Evolutionary conservation across 345 rosid species (phyloP).

Genomic region (Lepidium sativum): DNA sequence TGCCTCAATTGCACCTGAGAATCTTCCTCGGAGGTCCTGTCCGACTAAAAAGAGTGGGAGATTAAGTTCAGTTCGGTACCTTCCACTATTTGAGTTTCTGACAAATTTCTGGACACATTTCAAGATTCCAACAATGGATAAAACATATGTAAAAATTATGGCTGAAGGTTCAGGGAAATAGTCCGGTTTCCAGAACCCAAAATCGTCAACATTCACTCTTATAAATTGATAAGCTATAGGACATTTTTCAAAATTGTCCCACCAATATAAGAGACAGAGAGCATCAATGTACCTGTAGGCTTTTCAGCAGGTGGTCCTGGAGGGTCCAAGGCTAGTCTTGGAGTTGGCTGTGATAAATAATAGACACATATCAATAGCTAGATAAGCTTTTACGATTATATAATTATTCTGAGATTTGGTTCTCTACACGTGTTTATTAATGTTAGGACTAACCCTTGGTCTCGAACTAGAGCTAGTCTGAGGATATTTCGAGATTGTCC

Average conservation of each 20-base stretch:
- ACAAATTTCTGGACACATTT: neutral
- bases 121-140: neutral
- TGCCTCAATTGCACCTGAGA: constrained; percentile 78
- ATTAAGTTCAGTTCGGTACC: neutral
- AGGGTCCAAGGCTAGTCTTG: constrained; percentile 49
- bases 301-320: constrained; percentile 67
- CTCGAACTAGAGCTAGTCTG: constrained; percentile 75
- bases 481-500: constrained; percentile 87
- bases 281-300: constrained; percentile 48
- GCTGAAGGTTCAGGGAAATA: neutral
- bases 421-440: neutral
- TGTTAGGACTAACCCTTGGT: constrained; percentile 45
- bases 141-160: neutral
- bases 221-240: neutral
- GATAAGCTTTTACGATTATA: neutral
- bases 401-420: neutral
- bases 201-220: neutral
- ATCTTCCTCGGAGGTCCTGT: constrained; percentile 72
- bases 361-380: neutral
- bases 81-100: neutral
- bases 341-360: constrained; percentile 35
- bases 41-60: constrained; percentile 40
- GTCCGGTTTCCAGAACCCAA: neutral
- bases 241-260: neutral
- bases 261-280: neutral